Conservation (phyloP, 805 yeast genomes). For the Millerozyma acaciae region DNA sequence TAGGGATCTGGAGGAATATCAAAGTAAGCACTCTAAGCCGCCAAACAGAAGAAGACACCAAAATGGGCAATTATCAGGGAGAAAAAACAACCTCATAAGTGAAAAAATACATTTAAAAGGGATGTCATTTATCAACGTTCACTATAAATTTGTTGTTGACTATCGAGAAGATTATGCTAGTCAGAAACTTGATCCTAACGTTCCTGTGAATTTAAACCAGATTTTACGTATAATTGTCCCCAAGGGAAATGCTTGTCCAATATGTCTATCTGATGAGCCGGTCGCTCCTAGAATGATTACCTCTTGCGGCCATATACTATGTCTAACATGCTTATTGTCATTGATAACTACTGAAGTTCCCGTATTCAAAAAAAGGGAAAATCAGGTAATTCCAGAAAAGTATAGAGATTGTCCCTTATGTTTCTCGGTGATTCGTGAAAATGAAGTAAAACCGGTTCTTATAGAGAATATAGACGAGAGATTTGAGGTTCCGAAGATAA, state of each 20-base stretch:
- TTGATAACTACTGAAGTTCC: slow-evolving; percentile 57
- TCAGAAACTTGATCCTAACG: slow-evolving; percentile 70
- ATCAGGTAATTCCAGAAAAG: slow-evolving; percentile 37
- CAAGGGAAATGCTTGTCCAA: slow-evolving; percentile 80
- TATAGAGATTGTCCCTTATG: slow-evolving; percentile 82
- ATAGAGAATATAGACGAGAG: slow-evolving; percentile 46
- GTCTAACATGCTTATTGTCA: slow-evolving; percentile 75
- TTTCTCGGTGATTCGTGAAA: slow-evolving; percentile 47
- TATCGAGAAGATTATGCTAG: slow-evolving; percentile 49
- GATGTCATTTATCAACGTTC: slow-evolving; percentile 72
- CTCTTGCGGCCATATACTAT: slow-evolving; percentile 89
- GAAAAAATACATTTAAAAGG: slow-evolving; percentile 52
- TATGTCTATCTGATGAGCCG: slow-evolving; percentile 79
- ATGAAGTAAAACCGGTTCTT: slow-evolving; percentile 64
- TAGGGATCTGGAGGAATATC: slow-evolving; percentile 36
- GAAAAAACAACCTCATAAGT: slow-evolving; percentile 7
- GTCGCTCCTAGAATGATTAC: slow-evolving; percentile 90
- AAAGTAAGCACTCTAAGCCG: slow-evolving; percentile 13
- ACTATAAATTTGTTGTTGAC: slow-evolving; percentile 80
- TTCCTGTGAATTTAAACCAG: slow-evolving; percentile 57
- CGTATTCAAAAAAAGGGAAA: slow-evolving; percentile 31
- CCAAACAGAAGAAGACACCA: slow-evolving; percentile 10
- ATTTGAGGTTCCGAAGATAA: slow-evolving; percentile 54
- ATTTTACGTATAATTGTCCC: slow-evolving; percentile 75
- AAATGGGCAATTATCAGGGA: slow-evolving; percentile 5